Percentiles rank a stretch among this genome's conserved stretches.
Conservation (phyloP, 2,329 filamentous ascomycete species). For the Epichloe coenophiala region DNA sequence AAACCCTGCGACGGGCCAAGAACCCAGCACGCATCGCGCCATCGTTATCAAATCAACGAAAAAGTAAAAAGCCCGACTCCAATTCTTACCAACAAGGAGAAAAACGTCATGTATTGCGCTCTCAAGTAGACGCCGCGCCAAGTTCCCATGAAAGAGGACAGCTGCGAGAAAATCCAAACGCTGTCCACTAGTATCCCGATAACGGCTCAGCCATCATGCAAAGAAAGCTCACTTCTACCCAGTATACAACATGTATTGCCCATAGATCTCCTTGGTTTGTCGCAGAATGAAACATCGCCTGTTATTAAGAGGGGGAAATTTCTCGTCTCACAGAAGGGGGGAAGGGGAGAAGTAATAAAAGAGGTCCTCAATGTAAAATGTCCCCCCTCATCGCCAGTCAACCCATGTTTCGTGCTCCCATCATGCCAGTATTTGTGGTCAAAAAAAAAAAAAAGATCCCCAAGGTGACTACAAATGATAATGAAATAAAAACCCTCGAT, state of each 20-base stretch:
- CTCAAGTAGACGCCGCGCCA: background rate
- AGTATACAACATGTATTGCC: background rate
- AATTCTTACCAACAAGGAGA: background rate
- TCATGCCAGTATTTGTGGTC: background rate
- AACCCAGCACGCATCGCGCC: too few relatives aligned
- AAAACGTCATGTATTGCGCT: background rate
- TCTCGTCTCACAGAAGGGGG: background rate
- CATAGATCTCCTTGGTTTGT: background rate
- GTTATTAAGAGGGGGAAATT: background rate
- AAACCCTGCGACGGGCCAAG: too few relatives aligned
- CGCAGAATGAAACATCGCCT: too few relatives aligned
- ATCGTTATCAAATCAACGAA: background rate
- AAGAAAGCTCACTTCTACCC: background rate
- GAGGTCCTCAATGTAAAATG: background rate
- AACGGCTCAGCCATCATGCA: background rate
- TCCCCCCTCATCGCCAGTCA: background rate
- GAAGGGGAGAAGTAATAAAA: background rate
- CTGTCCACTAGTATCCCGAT: background rate
- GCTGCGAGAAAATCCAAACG: background rate
- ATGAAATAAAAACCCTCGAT: background rate
- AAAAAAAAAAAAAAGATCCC: background rate
- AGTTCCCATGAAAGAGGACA: background rate
- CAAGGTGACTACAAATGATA: background rate
- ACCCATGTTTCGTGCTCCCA: background rate
- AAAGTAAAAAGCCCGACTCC: background rate